Conservation (phyloP, 768 basidiomycete species). For the Tulasnella sp. region DNA sequence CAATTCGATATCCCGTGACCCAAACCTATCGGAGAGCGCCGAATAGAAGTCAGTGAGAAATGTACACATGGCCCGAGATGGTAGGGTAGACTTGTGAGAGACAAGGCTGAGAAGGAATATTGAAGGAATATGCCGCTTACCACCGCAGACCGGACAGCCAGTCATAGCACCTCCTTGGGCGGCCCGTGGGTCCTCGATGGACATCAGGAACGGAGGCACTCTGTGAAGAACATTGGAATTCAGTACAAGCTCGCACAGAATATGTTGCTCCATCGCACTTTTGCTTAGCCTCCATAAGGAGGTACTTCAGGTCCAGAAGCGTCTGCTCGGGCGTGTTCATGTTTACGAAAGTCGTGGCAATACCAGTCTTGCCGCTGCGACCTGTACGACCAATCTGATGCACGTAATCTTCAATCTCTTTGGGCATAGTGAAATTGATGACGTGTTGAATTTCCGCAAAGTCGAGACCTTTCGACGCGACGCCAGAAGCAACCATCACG, state of each 20-base stretch:
- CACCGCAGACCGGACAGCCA: constrained; percentile 95
- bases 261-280: constrained; percentile 46
- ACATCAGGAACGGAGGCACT: constrained; percentile 84
- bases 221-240: constrained; percentile 31
- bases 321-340: constrained; percentile 97
- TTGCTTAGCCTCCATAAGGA: constrained; percentile 94
- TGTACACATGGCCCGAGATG: neutral
- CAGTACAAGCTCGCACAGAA: neutral
- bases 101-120: neutral
- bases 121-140: constrained; percentile 29
- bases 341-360: constrained; percentile 97
- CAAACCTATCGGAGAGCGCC: constrained; percentile 42
- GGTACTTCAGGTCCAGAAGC: constrained; percentile 88
- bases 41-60: neutral
- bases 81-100: neutral
- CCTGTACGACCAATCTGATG: constrained; percentile 99
- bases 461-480: constrained; percentile 96
- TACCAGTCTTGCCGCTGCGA: constrained; percentile 94
- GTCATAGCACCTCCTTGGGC: constrained; percentile 65
- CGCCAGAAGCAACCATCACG: constrained; percentile 98
- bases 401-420: constrained; percentile 99
- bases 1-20: constrained; percentile 93
- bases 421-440: constrained; percentile 99
- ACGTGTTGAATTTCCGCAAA: constrained; percentile 99
- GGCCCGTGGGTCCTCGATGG: constrained; percentile 82